Evolutionary conservation across 2,329 filamentous ascomycete genomes (phyloP).

Genomic region (Corynespora cassiicola): DNA sequence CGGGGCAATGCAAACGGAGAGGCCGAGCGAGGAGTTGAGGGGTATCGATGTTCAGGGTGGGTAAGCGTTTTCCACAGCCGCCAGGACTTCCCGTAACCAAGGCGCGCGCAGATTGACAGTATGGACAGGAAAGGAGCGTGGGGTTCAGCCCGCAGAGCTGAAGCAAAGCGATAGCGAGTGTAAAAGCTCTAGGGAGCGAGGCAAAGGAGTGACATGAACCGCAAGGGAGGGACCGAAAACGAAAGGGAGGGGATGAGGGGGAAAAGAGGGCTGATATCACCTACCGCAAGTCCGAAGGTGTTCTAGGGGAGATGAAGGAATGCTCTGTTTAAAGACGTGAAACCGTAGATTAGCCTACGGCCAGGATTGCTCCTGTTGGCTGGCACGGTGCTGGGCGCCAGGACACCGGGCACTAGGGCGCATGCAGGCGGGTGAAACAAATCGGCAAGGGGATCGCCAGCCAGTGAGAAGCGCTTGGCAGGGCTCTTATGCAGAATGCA

Average conservation of each 20-base stretch:
- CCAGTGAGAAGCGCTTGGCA: slow-evolving; percentile 13
- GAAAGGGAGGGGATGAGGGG: slow-evolving; percentile 23
- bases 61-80: slow-evolving; percentile 29
- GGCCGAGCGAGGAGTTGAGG: neutral
- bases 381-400: slow-evolving; percentile 13
- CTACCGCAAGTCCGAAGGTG: slow-evolving; percentile 25
- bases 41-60: neutral
- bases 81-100: slow-evolving; percentile 30
- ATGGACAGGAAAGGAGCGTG: slow-evolving; percentile 36
- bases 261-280: slow-evolving; percentile 36
- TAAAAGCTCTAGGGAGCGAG: slow-evolving; percentile 26
- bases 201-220: slow-evolving; percentile 37
- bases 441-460: slow-evolving; percentile 32
- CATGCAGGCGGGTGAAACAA: slow-evolving; percentile 39
- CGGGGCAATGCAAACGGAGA: no score
- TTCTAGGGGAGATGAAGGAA: slow-evolving; percentile 47
- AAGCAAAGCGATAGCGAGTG: slow-evolving; percentile 32
- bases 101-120: slow-evolving; percentile 17
- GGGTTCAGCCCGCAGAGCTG: slow-evolving; percentile 25
- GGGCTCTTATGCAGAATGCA: slow-evolving; percentile 3
- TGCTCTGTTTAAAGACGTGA: slow-evolving; percentile 43
- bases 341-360: slow-evolving; percentile 35
- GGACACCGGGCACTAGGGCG: slow-evolving; percentile 27
- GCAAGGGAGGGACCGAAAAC: slow-evolving; percentile 28
- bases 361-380: slow-evolving; percentile 26